A percentile compares a stretch with the other conserved stretches of the same genome.
phyloP scores from a whole-genome alignment of 176 grass and related monocot species.

The Phoenix dactylifera region DNA sequence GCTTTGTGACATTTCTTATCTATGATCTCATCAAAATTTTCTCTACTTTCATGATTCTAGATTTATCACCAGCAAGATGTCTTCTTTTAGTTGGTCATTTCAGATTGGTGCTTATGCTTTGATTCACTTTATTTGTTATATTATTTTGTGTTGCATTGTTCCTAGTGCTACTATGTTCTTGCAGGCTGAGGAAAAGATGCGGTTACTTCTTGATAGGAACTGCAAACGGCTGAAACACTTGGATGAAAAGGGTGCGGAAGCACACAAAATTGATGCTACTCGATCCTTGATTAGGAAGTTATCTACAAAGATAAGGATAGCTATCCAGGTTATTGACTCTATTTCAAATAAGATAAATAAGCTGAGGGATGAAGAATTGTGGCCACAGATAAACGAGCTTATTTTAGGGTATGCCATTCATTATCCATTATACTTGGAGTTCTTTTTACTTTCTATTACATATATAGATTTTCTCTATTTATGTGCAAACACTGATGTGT shows the following conservation, averaged over 20 bases:
- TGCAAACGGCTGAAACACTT: constrained; percentile 51
- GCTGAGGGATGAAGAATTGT: constrained; percentile 79
- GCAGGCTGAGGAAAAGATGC: constrained; percentile 89
- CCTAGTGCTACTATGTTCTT: not conserved
- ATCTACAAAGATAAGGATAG: constrained; percentile 71
- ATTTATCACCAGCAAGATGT: no score
- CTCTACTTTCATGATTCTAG: no score
- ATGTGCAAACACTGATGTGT: no score
- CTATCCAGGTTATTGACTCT: constrained; percentile 57
- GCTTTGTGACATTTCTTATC: no score
- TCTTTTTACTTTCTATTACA: not conserved
- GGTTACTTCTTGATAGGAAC: constrained; percentile 55
- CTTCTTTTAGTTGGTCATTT: no score
- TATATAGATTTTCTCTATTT: not conserved
- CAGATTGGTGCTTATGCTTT: no score
- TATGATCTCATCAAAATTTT: no score
- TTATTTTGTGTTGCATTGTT: no score
- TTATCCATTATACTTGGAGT: not conserved
- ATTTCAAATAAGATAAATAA: constrained; percentile 80
- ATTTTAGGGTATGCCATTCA: constrained; percentile 52
- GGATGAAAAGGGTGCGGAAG: constrained; percentile 50
- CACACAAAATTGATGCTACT: constrained; percentile 62
- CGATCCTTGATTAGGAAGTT: constrained; percentile 50
- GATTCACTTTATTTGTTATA: no score
- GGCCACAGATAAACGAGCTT: constrained; percentile 52